A percentile compares a stretch with the other conserved stretches of the same genome.
Evolutionary conservation across 306 rosid species (phyloP).

Genomic region (Psophocarpus tetragonolobus): DNA sequence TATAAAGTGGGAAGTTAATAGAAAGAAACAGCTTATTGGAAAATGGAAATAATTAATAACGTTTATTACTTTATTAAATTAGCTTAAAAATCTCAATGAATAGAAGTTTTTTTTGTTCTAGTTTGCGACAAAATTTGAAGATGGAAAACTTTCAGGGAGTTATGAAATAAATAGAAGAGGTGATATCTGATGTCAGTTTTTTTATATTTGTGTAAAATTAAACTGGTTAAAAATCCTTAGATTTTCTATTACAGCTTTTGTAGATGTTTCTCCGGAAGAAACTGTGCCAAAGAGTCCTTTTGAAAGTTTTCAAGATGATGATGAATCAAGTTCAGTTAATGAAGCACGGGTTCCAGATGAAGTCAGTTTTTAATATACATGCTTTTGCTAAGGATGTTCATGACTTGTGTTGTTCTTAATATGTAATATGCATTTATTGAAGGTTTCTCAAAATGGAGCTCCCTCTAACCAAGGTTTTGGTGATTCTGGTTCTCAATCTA

Average conservation of each 20-base stretch:
- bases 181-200: slow-evolving; percentile 12
- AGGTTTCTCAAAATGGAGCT: slow-evolving; percentile 88
- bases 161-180: neutral
- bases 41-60: neutral
- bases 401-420: slow-evolving; percentile 25
- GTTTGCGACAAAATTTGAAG: neutral
- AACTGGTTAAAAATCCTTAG: slow-evolving; percentile 21
- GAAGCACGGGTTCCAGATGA: slow-evolving; percentile 44
- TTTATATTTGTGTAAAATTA: slow-evolving; percentile 13
- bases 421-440: slow-evolving; percentile 32
- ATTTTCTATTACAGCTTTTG: slow-evolving; percentile 68
- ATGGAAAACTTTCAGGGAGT: neutral
- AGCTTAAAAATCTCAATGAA: neutral
- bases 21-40: slow-evolving; percentile 9
- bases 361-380: slow-evolving; percentile 53
- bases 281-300: slow-evolving; percentile 64
- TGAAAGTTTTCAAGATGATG: slow-evolving; percentile 66
- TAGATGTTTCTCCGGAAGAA: slow-evolving; percentile 91
- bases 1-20: neutral
- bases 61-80: neutral
- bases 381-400: slow-evolving; percentile 23
- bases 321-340: slow-evolving; percentile 46
- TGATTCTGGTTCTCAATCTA: slow-evolving; percentile 58
- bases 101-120: neutral
- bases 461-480: slow-evolving; percentile 54